Conservation (phyloP, 2,329 filamentous ascomycete genomes). For the Verticillium isaacii region DNA sequence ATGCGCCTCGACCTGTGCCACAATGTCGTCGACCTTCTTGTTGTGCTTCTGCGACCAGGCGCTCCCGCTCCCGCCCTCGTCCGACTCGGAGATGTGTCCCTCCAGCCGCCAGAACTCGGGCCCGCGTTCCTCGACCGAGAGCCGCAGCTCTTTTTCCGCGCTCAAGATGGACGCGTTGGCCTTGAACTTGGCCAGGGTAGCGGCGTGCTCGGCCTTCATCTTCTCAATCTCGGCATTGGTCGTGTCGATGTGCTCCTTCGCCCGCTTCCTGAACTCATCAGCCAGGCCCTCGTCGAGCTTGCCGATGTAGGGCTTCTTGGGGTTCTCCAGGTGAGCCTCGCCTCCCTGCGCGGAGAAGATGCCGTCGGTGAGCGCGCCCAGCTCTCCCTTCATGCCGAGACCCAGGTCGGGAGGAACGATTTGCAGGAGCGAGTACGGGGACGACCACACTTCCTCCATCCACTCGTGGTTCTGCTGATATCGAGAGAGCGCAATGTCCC, state of each 20-base stretch:
- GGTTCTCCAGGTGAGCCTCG: conserved; percentile 38
- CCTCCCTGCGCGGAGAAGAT: conserved; percentile 68
- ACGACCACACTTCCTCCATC: conserved; percentile 97
- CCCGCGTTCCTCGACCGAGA: conserved; percentile 55
- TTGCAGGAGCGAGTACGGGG: conserved; percentile 78
- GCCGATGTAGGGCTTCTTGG: conserved; percentile 58
- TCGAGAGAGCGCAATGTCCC: conserved; percentile 80
- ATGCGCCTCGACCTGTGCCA: conserved; percentile 66
- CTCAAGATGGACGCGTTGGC: conserved; percentile 64
- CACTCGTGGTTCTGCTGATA: conserved; percentile 97
- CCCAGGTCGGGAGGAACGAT: conserved; percentile 86
- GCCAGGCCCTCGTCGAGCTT: conserved; percentile 72
- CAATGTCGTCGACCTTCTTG: conserved; percentile 65
- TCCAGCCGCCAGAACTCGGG: conserved; percentile 62
- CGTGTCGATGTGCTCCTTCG: conserved; percentile 65
- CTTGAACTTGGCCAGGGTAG: conserved; percentile 69
- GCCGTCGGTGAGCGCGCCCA: conserved; percentile 76
- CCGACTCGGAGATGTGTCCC: conserved; percentile 38
- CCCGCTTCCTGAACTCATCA: conserved; percentile 77
- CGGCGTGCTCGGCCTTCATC: conserved; percentile 75
- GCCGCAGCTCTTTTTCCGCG: conserved; percentile 72
- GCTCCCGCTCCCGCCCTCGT: conserved; percentile 43
- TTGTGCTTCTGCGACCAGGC: conserved; percentile 35
- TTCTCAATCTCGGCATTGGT: conserved; percentile 78
- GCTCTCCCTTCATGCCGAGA: conserved; percentile 76